Percentiles rank a stretch among this genome's conserved stretches.
Conservation (phyloP, 768 basidiomycete species). For the Mycena galericulata region DNA sequence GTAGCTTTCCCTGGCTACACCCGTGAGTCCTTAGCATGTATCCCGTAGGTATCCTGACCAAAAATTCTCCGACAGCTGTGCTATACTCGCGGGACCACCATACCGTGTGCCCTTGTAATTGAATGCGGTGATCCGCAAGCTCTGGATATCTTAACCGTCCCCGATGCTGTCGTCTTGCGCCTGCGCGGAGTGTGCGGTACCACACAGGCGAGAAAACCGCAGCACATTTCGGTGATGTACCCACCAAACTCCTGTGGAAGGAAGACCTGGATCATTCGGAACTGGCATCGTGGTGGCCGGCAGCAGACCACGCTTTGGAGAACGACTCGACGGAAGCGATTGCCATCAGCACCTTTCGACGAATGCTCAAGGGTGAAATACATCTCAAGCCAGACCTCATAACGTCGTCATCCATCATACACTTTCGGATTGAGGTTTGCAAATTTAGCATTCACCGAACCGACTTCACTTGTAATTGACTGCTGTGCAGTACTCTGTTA, state of each 20-base stretch:
- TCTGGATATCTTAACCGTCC: constrained; percentile 50
- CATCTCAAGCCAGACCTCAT: constrained; percentile 50
- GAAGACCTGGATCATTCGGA: constrained; percentile 45
- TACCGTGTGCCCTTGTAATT: constrained; percentile 51
- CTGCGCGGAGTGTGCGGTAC: constrained; percentile 44
- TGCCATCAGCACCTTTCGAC: constrained; percentile 4
- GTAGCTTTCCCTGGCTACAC: constrained; percentile 55
- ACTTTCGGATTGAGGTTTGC: constrained; percentile 53
- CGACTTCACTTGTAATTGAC: constrained; percentile 1
- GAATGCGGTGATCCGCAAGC: constrained; percentile 48
- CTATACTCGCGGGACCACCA: constrained; percentile 55
- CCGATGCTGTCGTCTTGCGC: constrained; percentile 47
- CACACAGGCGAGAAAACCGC: constrained; percentile 29
- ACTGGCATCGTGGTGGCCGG: constrained; percentile 50
- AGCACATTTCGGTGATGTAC: constrained; percentile 11
- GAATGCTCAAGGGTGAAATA: constrained; percentile 51
- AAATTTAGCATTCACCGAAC: not conserved
- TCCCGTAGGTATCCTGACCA: not conserved
- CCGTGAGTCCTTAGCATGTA: constrained; percentile 42
- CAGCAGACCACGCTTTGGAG: constrained; percentile 27
- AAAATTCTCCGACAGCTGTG: constrained; percentile 45
- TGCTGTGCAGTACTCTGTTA: constrained; percentile 50
- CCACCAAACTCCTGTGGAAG: constrained; percentile 35
- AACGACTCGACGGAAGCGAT: constrained; percentile 24
- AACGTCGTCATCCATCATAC: constrained; percentile 52